Base-by-base conservation (phyloP, 805 yeast genomes). In the Teunomyces gatunensis region DNA sequence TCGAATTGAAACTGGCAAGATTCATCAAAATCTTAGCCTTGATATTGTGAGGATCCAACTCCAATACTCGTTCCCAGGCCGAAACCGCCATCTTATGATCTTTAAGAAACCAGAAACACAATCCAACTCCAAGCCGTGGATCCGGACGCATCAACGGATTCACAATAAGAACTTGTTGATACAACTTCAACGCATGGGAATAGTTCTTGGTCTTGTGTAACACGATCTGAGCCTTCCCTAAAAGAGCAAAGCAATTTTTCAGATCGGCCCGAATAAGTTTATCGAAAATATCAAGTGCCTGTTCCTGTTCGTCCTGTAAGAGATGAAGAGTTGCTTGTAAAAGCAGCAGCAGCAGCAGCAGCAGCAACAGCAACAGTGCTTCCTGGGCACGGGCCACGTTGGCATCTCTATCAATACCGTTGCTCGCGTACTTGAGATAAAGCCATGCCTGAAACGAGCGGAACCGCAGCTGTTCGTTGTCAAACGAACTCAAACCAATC, bases 41-140 rank as follows among this genome's bases (percentile, higher is more conserved):
- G 13, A 75, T 61, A 54, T 81, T 81, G 20, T 71, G 60, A 3
- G 85, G 82, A 52, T 85, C 80, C 36, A 92, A 65, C 60, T 84
- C 86, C 28, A 83, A 67, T 1, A 89, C 78, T 59, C 97, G 79
- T 52, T 80, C 78, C 97, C 98, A 94, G 0, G 98, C 85, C 43
- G 72, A 70, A 5, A 78, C 60, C 0, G 99, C 98, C 71, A 89
- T 78, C 44, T 78, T 78, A 53, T 80, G 79, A 63, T 89, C 96
- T 45, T 85, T 85, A 51, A 94, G 71, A 50, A 80, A 80, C 97
- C 97, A 94, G 62, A 84, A 92, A 65, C 97, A 91, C 54, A 94
- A 71, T 30, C 99, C 99, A 51, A 92, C 81, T 25, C 98, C 99
- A 50, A 94, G 78, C 65, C 99, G 77, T 15, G 97, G 95, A 68